These are phyloP conservation scores for Dictyostelium purpureum DNA, from an alignment of 78 protist genomes.

Conservation along the genomic window DNA sequence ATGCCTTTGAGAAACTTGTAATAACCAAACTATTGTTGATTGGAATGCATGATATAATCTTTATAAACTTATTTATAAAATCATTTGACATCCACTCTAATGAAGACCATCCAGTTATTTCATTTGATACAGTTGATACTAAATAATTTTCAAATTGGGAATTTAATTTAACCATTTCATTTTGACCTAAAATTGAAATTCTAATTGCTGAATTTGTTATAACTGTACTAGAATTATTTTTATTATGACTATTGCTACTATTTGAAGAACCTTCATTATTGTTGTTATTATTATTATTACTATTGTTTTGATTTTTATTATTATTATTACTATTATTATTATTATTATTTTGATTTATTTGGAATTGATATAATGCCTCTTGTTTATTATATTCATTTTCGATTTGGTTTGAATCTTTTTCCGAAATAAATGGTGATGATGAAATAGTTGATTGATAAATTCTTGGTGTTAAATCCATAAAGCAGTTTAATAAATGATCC, in stretches of 20 bases:
- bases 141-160: constrained; percentile 52
- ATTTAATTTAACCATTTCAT: constrained; percentile 6
- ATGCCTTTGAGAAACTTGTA: constrained; percentile 6
- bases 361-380: constrained; percentile 71
- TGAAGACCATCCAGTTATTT: constrained; percentile 31
- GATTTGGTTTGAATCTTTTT: constrained; percentile 50
- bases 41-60: constrained; percentile 53
- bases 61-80: constrained; percentile 22
- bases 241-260: not conserved
- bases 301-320: not conserved
- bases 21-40: not conserved
- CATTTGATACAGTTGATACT: not conserved
- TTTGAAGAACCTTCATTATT: not conserved
- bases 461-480: constrained; percentile 56
- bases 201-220: constrained; percentile 41
- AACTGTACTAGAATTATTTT: not conserved
- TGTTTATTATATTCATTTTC: constrained; percentile 65
- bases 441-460: constrained; percentile 54
- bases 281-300: not conserved
- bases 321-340: not conserved
- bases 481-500: constrained; percentile 29
- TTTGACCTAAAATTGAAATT: constrained; percentile 51
- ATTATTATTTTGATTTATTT: not conserved
- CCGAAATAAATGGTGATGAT: constrained; percentile 39
- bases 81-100: constrained; percentile 62